Conservation (phyloP, 331 rosid genomes). For the Quercus phellos region DNA sequence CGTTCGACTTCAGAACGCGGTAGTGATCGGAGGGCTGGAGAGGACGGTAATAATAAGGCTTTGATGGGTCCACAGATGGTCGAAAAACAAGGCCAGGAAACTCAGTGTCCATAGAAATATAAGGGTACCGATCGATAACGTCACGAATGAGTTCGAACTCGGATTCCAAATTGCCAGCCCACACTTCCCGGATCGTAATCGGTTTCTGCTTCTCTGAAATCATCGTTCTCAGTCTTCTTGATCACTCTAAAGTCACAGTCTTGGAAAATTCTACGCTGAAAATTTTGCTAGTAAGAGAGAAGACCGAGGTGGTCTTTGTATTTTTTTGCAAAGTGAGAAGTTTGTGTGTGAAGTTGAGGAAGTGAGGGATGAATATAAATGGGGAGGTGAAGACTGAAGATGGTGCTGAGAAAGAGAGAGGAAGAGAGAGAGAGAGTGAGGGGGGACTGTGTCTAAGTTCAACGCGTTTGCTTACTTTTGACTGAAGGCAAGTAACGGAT, state of each 20-base stretch:
- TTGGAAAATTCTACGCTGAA: background rate
- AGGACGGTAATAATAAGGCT: slow-evolving; percentile 12
- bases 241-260: background rate
- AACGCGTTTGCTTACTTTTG: slow-evolving; percentile 25
- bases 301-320: background rate
- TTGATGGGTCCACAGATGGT: slow-evolving; percentile 2
- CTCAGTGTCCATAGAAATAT: slow-evolving; percentile 75
- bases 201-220: slow-evolving; percentile 5
- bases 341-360: background rate
- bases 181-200: slow-evolving; percentile 42
- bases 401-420: slow-evolving; percentile 25
- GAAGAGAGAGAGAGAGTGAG: background rate
- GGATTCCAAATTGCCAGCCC: slow-evolving; percentile 46
- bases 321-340: too few species aligned
- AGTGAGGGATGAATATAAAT: slow-evolving; percentile 1
- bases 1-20: slow-evolving; percentile 55
- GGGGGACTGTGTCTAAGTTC: slow-evolving; percentile 17
- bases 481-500: background rate
- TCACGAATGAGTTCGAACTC: slow-evolving; percentile 42
- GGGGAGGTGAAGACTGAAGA: background rate
- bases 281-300: background rate
- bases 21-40: slow-evolving; percentile 60
- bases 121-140: slow-evolving; percentile 35
- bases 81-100: slow-evolving; percentile 62
- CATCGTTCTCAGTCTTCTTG: background rate